Conservation (phyloP, 148 eudicot species). For the Fagopyrum esculentum region DNA sequence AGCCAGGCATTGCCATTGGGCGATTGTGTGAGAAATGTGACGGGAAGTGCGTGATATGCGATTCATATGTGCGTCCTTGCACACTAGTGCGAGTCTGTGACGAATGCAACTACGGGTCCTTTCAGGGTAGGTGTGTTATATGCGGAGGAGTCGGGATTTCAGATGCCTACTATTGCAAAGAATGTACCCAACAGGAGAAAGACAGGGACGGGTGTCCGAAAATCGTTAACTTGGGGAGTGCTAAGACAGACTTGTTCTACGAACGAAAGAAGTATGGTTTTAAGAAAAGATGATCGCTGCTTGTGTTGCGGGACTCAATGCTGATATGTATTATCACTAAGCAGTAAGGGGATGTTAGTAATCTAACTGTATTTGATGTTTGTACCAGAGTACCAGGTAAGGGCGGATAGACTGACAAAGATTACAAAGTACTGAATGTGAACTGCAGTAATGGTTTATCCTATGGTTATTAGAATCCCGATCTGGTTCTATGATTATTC, state of each 20-base stretch:
- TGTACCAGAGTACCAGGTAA: not conserved
- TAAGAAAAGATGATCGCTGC: slow-evolving; percentile 17
- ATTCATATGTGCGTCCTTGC: slow-evolving; percentile 19
- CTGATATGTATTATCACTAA: not conserved
- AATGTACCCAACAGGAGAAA: slow-evolving; percentile 21
- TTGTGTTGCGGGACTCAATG: not conserved
- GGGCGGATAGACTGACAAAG: not conserved
- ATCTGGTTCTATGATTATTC: too few relatives aligned
- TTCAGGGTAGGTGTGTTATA: slow-evolving; percentile 21
- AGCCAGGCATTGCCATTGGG: slow-evolving; percentile 23
- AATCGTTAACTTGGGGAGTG: slow-evolving; percentile 20
- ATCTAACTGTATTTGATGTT: not conserved
- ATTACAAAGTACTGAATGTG: not conserved
- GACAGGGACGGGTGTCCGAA: slow-evolving; percentile 21
- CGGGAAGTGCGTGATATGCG: slow-evolving; percentile 21
- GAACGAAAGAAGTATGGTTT: slow-evolving; percentile 20
- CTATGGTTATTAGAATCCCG: not conserved
- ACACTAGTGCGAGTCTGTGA: slow-evolving; percentile 18
- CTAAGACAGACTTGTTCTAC: slow-evolving; percentile 19
- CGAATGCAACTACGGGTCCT: slow-evolving; percentile 21
- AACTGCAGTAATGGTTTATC: not conserved
- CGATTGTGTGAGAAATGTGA: slow-evolving; percentile 19
- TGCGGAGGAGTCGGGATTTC: slow-evolving; percentile 20
- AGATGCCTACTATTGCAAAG: slow-evolving; percentile 20
- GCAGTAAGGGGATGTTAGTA: not conserved